These are phyloP conservation scores for Spathaspora hagerdaliae DNA, from an alignment of 805 yeast species.

Conservation along the genomic window DNA sequence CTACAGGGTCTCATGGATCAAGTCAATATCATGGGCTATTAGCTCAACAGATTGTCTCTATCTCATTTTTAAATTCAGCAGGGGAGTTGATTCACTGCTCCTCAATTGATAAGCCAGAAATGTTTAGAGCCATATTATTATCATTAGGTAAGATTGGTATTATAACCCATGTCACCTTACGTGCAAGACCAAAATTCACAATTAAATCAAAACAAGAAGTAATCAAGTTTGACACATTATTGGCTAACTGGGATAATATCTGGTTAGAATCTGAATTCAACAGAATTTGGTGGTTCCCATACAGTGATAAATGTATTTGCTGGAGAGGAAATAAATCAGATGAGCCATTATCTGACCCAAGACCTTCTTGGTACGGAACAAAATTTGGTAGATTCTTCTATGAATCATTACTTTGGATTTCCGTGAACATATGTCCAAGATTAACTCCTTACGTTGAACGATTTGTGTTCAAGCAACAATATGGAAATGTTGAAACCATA, in stretches of 20 bases:
- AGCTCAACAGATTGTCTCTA: conserved; percentile 78
- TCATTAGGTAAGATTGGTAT: conserved; percentile 92
- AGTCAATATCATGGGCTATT: conserved; percentile 89
- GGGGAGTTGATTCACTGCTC: conserved; percentile 73
- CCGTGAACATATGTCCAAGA: conserved; percentile 69
- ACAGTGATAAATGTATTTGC: conserved; percentile 74
- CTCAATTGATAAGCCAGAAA: conserved; percentile 53
- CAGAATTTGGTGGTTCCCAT: conserved; percentile 98
- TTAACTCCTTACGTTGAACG: conserved; percentile 82
- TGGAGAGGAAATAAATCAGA: conserved; percentile 86
- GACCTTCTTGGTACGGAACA: conserved; percentile 84
- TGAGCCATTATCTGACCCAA: conserved; percentile 59
- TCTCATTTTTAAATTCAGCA: conserved; percentile 68
- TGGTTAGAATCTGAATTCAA: conserved; percentile 92
- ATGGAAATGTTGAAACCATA: conserved; percentile 67
- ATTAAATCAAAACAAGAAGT: conserved; percentile 79
- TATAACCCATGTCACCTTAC: conserved; percentile 77
- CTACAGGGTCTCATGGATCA: conserved; percentile 97
- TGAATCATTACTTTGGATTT: conserved; percentile 72
- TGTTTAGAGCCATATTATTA: conserved; percentile 78
- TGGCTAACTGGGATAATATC: conserved; percentile 68
- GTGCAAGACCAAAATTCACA: conserved; percentile 81
- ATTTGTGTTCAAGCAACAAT: conserved; percentile 82
- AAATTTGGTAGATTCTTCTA: conserved; percentile 73
- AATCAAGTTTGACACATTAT: conserved; percentile 67